These are phyloP conservation scores for Mimosa bimucronata DNA, from an alignment of 306 rosid species.

Conservation along the genomic window DNA sequence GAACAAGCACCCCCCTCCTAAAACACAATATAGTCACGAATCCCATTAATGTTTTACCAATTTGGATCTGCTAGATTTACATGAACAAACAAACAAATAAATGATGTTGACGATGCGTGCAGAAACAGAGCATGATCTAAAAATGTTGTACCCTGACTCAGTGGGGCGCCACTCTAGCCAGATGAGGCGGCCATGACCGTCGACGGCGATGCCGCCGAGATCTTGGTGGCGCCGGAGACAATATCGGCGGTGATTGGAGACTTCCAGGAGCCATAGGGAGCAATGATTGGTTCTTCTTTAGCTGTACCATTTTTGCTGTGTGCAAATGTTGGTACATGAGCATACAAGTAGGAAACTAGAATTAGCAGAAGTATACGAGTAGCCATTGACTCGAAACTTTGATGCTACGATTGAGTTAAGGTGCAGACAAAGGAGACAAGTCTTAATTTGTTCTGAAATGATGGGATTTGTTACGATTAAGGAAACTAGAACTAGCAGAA, in stretches of 20 bases:
- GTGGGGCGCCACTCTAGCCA: slow-evolving; percentile 92
- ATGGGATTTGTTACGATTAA: slow-evolving; percentile 6
- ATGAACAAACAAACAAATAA: too few species aligned
- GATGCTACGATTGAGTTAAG: too few species aligned
- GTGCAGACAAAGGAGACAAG: too few species aligned
- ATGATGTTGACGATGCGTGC: too few species aligned
- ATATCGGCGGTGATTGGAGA: slow-evolving; percentile 86
- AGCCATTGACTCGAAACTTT: slow-evolving; percentile 49
- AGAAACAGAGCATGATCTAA: too few species aligned
- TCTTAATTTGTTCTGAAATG: too few species aligned
- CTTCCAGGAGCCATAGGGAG: slow-evolving; percentile 93
- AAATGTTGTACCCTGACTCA: slow-evolving; percentile 66
- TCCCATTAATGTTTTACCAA: slow-evolving; percentile 10
- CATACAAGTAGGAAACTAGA: too few species aligned
- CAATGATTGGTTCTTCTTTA: slow-evolving; percentile 45
- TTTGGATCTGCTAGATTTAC: too few species aligned
- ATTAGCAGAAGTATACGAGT: too few species aligned
- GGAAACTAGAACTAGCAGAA: not conserved
- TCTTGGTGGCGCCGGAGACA: slow-evolving; percentile 84
- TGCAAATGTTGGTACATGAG: slow-evolving; percentile 42
- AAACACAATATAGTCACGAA: slow-evolving; percentile 21
- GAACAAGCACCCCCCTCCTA: slow-evolving; percentile 86
- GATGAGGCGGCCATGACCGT: slow-evolving; percentile 65
- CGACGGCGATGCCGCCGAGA: slow-evolving; percentile 80
- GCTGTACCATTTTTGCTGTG: slow-evolving; percentile 30